Percentiles rank a stretch among this genome's conserved stretches.
These are phyloP conservation scores for Termitomyces sp. DNA, from an alignment of 768 basidiomycete species.

Conservation along the genomic window DNA sequence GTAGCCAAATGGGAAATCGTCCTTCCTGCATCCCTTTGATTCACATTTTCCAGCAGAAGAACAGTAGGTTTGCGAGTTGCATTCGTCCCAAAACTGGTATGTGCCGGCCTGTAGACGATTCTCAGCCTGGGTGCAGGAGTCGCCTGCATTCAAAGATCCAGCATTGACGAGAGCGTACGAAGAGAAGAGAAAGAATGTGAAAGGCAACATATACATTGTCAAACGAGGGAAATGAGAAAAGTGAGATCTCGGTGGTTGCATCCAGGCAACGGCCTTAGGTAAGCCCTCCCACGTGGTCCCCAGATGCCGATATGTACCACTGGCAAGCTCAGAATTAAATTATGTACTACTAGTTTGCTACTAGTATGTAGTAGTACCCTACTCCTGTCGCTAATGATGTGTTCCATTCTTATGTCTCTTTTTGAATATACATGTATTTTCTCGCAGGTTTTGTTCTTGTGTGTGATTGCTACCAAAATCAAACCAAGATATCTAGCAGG, in stretches of 20 bases:
- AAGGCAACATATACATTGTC: slow-evolving; percentile 24
- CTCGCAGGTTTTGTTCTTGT: no score
- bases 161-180: slow-evolving; percentile 35
- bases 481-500: no score
- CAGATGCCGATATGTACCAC: no score
- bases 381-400: no score
- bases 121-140: slow-evolving; percentile 46
- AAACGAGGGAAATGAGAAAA: neutral
- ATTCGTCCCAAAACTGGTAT: slow-evolving; percentile 78
- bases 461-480: no score
- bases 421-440: no score
- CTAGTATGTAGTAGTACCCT: no score
- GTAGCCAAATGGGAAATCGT: slow-evolving; percentile 77
- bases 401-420: no score
- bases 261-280: neutral
- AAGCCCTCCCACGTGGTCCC: neutral
- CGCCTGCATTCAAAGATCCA: slow-evolving; percentile 40
- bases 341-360: no score
- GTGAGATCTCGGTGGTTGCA: neutral
- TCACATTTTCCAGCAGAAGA: slow-evolving; percentile 49
- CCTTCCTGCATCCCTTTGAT: slow-evolving; percentile 65
- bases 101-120: slow-evolving; percentile 72
- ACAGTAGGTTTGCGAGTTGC: slow-evolving; percentile 69
- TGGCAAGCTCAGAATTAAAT: no score
- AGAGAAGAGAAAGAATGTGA: slow-evolving; percentile 53